Evolutionary conservation across 257 asterid species (phyloP).

Genomic region (Plantago elongata): DNA sequence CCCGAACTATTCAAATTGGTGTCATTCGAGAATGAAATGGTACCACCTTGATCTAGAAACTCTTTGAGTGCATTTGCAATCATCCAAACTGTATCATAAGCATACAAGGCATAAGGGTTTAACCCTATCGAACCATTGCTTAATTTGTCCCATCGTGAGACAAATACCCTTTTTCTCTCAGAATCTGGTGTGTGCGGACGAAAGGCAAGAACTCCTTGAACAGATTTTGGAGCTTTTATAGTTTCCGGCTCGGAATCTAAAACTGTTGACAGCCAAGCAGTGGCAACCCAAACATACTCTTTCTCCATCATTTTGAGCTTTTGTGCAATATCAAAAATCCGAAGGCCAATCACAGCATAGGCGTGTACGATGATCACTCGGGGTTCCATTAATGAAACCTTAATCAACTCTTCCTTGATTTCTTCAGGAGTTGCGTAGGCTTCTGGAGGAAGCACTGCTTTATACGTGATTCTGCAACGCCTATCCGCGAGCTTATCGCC

Average conservation of each 20-base stretch:
- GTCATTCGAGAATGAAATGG: constrained; percentile 51
- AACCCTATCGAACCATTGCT: constrained; percentile 59
- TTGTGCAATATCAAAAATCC: constrained; percentile 48
- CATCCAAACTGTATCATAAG: constrained; percentile 81
- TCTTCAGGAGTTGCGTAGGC: constrained; percentile 30
- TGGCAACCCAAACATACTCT: constrained; percentile 83
- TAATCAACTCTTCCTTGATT: constrained; percentile 33
- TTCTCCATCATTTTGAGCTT: constrained; percentile 61
- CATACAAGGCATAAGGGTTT: constrained; percentile 59
- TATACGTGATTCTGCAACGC: constrained; percentile 57
- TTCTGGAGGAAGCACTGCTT: constrained; percentile 54
- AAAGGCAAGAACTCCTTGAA: constrained; percentile 64
- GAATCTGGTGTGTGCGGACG: constrained; percentile 67
- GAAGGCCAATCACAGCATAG: constrained; percentile 41
- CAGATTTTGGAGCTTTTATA: constrained; percentile 25
- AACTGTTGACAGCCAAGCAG: constrained; percentile 70
- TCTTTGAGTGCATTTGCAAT: constrained; percentile 55
- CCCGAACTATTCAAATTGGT: constrained; percentile 31
- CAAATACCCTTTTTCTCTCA: constrained; percentile 41
- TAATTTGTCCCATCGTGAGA: constrained; percentile 47
- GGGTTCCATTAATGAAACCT: constrained; percentile 52
- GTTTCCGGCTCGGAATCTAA: constrained; percentile 46
- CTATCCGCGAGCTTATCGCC: constrained; percentile 59
- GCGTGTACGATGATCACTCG: constrained; percentile 63
- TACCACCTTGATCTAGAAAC: constrained; percentile 53